phyloP scores from a whole-genome alignment of 495 filamentous ascomycete species.

The Penicillium egyptiacum region DNA sequence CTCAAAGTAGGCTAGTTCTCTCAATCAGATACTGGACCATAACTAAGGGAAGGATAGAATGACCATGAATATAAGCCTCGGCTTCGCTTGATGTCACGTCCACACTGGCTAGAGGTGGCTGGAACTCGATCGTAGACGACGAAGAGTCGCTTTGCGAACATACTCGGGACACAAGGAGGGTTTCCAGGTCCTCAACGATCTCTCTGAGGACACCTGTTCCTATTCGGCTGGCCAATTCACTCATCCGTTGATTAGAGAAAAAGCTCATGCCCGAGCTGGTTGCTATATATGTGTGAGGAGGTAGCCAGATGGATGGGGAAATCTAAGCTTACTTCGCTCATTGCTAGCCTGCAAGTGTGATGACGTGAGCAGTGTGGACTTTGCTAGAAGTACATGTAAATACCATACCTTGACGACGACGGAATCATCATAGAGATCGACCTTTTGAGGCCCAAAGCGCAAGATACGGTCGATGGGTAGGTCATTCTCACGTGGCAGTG shows the following conservation, averaged over 20 bases:
- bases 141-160: background rate
- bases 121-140: background rate
- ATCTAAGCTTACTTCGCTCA: background rate
- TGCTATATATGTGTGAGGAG: constrained; percentile 2
- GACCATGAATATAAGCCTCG: background rate
- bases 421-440: background rate
- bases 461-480: background rate
- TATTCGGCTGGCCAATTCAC: background rate
- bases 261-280: constrained; percentile 1
- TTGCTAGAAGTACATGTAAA: background rate
- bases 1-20: constrained; percentile 32
- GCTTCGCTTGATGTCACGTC: background rate
- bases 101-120: background rate
- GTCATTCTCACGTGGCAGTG: background rate
- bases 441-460: background rate
- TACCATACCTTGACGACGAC: background rate
- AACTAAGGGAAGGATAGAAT: background rate
- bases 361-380: background rate
- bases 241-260: constrained; percentile 1
- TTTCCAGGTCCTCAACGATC: background rate
- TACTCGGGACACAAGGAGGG: background rate
- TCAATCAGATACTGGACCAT: background rate
- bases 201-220: background rate
- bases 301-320: background rate
- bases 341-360: background rate